phyloP scores from a whole-genome alignment of 1,284 basidiomycete genomes.

The Rhodotorula sp. region DNA sequence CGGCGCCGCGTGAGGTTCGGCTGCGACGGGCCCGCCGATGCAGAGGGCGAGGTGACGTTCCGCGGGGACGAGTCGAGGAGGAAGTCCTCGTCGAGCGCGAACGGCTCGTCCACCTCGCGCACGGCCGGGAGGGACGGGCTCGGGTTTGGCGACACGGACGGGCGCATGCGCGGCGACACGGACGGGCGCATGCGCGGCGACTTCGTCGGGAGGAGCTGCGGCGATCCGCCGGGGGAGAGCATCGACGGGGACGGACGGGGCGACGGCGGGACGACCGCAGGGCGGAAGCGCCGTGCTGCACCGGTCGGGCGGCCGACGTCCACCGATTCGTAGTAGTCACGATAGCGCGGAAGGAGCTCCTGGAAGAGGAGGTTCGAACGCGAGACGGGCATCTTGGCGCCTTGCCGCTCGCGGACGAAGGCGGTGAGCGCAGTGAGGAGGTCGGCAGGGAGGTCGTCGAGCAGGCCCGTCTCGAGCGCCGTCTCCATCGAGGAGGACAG shows the following conservation, averaged over 20 bases:
- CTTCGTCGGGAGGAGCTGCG: conserved; percentile 26
- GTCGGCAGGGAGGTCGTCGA: conserved; percentile 68
- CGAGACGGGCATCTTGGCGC: conserved; percentile 63
- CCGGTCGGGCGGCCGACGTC: conserved; percentile 74
- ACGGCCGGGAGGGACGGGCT: conserved; percentile 33
- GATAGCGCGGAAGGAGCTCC: conserved; percentile 65
- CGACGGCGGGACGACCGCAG: conserved; percentile 49
- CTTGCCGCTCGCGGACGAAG: conserved; percentile 67
- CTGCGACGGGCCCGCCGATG: conserved; percentile 1
- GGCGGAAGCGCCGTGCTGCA: conserved; percentile 50
- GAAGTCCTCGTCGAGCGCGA: conserved; percentile 54
- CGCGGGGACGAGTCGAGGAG: conserved; percentile 30
- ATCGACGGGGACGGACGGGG: conserved; percentile 57
- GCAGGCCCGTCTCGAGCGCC: conserved; percentile 75
- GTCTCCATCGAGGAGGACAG: conserved; percentile 83
- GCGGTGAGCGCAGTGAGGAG: conserved; percentile 69
- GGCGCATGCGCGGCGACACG: not conserved
- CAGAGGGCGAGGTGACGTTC: not conserved
- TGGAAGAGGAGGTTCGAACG: conserved; percentile 63
- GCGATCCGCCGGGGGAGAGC: conserved; percentile 42
- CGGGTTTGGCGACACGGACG: not conserved
- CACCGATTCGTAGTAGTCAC: conserved; percentile 74
- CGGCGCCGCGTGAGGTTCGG: conserved; percentile 41
- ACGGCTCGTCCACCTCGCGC: conserved; percentile 50
- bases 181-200: conserved; percentile 20